Conservation (phyloP, 225 moss, liverwort and hornwort species). For the Takakia lepidozioides region DNA sequence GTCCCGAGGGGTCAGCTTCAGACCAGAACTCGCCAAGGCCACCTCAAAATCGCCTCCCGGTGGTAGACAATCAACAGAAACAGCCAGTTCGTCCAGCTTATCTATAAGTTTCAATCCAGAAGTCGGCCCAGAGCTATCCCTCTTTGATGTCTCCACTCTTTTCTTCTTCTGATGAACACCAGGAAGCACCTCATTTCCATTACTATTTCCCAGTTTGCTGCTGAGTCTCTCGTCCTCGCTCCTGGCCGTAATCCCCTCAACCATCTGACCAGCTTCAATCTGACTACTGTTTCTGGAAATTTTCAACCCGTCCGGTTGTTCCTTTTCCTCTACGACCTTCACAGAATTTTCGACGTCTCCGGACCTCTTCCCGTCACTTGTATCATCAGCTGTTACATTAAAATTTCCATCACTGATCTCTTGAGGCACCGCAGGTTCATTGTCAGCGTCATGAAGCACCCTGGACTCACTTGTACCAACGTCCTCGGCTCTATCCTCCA, state of each 20-base stretch:
- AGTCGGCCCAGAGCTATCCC: not conserved
- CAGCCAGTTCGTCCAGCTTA: constrained; percentile 11
- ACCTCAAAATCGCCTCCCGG: constrained; percentile 2
- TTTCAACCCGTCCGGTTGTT: too few relatives aligned
- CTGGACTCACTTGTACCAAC: constrained; percentile 11
- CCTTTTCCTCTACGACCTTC: too few relatives aligned
- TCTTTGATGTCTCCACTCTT: not conserved
- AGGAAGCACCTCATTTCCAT: not conserved
- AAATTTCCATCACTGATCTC: too few relatives aligned
- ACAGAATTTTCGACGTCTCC: too few relatives aligned
- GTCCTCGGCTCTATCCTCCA: constrained; percentile 28
- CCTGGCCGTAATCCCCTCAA: constrained; percentile 17
- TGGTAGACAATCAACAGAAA: constrained; percentile 15
- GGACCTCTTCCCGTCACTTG: too few relatives aligned
- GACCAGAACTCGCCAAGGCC: constrained; percentile 17
- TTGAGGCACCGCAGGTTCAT: not conserved
- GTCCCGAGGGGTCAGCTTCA: constrained; percentile 26
- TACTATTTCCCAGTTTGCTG: not conserved
- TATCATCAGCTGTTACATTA: too few relatives aligned
- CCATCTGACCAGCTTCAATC: constrained; percentile 3
- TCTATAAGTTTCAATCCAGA: not conserved
- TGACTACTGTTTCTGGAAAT: too few relatives aligned
- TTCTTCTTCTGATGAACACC: not conserved
- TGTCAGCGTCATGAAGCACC: not conserved
- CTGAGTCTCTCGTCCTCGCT: not conserved